Evolutionary conservation across 345 rosid species (phyloP).

Genomic region (Gossypium longicalyx): DNA sequence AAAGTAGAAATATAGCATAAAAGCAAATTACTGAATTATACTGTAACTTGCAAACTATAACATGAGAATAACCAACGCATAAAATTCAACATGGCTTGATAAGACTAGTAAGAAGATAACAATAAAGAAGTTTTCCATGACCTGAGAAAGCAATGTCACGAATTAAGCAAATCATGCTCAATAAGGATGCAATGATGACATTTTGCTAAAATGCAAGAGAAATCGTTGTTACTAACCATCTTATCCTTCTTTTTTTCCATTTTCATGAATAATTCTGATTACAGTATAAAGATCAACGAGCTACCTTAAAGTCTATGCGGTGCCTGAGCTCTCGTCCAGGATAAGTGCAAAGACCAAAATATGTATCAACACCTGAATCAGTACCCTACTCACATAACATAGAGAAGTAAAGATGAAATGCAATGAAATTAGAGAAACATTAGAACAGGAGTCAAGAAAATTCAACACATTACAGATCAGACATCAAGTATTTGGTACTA

Average conservation of each 20-base stretch:
- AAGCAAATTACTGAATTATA: not conserved
- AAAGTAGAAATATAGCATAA: constrained; percentile 9
- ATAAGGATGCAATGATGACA: not conserved
- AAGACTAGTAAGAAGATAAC: not conserved
- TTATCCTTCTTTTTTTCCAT: not conserved
- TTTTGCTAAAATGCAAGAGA: not conserved
- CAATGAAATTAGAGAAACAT: not conserved
- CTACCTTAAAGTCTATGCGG: constrained; percentile 89
- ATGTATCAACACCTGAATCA: constrained; percentile 90
- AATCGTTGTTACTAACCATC: not conserved
- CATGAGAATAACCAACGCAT: not conserved
- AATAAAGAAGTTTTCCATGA: not conserved
- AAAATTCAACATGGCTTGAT: not conserved
- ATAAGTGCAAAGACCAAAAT: constrained; percentile 82
- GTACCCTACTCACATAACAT: constrained; percentile 47
- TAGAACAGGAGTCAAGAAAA: not conserved
- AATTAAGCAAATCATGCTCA: not conserved
- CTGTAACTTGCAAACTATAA: not conserved
- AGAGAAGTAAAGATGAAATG: constrained; percentile 2
- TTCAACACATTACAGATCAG: not conserved
- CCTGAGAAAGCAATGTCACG: not conserved
- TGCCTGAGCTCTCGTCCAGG: constrained; percentile 80
- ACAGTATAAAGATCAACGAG: not conserved
- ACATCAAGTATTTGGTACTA: not conserved
- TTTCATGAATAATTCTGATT: not conserved